A percentile compares a stretch with the other conserved stretches of the same genome.
These are phyloP conservation scores for Colletotrichum caudatum DNA, from an alignment of 2,329 filamentous ascomycete genomes.

Conservation along the genomic window DNA sequence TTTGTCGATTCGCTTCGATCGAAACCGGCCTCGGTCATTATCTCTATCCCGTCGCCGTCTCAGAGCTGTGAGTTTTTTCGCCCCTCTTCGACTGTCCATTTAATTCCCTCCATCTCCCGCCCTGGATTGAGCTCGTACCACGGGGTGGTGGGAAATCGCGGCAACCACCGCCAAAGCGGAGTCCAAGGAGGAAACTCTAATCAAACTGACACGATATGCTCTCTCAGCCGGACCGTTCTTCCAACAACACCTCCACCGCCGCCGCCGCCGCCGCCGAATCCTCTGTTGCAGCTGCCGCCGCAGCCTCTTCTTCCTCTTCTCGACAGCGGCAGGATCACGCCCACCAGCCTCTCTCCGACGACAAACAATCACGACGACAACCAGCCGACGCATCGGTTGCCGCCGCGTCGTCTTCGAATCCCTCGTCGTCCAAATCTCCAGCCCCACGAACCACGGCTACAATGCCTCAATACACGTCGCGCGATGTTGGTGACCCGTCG, in stretches of 20 bases:
- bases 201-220: slow-evolving; percentile 43
- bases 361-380: slow-evolving; percentile 31
- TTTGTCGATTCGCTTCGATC: slow-evolving; percentile 44
- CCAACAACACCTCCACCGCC: slow-evolving; percentile 32
- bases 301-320: slow-evolving; percentile 34
- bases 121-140: slow-evolving; percentile 35
- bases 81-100: slow-evolving; percentile 28
- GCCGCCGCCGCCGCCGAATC: slow-evolving; percentile 25
- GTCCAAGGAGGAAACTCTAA: slow-evolving; percentile 42
- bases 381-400: slow-evolving; percentile 16
- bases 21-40: slow-evolving; percentile 39
- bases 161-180: slow-evolving; percentile 42
- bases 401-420: slow-evolving; percentile 38
- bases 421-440: slow-evolving; percentile 39
- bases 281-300: slow-evolving; percentile 23
- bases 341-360: slow-evolving; percentile 25
- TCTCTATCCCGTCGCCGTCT: slow-evolving; percentile 32
- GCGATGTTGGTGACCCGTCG: slow-evolving; percentile 75
- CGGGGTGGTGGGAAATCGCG: slow-evolving; percentile 35
- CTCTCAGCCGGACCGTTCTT: slow-evolving; percentile 38
- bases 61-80: slow-evolving; percentile 35
- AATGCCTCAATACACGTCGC: slow-evolving; percentile 76
- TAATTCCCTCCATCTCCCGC: slow-evolving; percentile 35
- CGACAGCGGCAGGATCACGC: slow-evolving; percentile 37
- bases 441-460: slow-evolving; percentile 49